Evolutionary conservation across 768 basidiomycete genomes (phyloP).

Genomic region (Lactifluus piperatus): DNA sequence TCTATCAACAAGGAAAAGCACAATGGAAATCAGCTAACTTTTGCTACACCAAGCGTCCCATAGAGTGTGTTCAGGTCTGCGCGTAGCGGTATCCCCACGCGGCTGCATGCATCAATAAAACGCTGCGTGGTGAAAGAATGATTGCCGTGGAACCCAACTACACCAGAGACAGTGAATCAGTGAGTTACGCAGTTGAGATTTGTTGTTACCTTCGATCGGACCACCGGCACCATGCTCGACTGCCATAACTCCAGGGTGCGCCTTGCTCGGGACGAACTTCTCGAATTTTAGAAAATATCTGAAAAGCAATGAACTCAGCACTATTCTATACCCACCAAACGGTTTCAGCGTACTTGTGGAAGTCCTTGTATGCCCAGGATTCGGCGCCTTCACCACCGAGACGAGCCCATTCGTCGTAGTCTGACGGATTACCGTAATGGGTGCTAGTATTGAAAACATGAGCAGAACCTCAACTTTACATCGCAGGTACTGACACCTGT

Average conservation of each 20-base stretch:
- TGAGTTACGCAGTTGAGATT: not conserved
- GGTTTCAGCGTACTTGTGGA: conserved; percentile 34
- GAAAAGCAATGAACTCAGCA: not conserved
- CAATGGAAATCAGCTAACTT: conserved; percentile 32
- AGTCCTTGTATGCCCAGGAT: conserved; percentile 51
- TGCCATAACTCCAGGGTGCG: conserved; percentile 41
- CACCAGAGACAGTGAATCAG: not conserved
- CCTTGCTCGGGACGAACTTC: conserved; percentile 40
- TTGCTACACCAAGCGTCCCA: conserved; percentile 53
- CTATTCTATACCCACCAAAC: not conserved
- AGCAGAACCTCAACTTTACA: not conserved
- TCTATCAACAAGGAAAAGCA: not conserved
- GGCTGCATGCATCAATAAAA: conserved; percentile 48
- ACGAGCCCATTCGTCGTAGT: conserved; percentile 58
- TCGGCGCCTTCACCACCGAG: conserved; percentile 40
- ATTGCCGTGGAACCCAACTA: conserved; percentile 47
- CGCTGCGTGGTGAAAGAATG: conserved; percentile 36
- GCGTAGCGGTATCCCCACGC: conserved; percentile 42
- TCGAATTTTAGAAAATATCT: conserved; percentile 73
- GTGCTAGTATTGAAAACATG: conserved; percentile 21
- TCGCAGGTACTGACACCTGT: conserved; percentile 29
- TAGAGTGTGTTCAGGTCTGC: conserved; percentile 48
- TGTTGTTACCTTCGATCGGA: conserved; percentile 36
- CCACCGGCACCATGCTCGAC: conserved; percentile 42
- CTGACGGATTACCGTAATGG: conserved; percentile 57